phyloP scores from a whole-genome alignment of 495 filamentous ascomycete species.

The Aspergillus nidulans region DNA sequence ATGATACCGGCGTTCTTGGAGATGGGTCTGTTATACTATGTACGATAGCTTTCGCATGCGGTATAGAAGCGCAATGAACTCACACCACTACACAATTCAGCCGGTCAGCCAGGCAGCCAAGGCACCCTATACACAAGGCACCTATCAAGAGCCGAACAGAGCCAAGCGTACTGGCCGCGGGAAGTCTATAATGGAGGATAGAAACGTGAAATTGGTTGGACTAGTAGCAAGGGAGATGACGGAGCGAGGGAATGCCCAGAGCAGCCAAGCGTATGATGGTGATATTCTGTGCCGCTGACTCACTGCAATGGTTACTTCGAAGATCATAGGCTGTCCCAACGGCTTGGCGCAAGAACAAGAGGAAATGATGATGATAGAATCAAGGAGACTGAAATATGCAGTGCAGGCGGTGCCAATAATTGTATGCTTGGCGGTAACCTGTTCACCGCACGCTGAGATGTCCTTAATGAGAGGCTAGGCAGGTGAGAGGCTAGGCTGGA shows the following conservation, averaged over 20 bases:
- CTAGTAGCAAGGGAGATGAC: background rate
- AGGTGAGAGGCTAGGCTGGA: background rate
- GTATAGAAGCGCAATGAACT: conserved; percentile 19
- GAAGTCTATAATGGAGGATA: too few species aligned
- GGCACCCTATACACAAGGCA: background rate
- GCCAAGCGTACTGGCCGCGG: background rate
- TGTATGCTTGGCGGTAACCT: conserved; percentile 1
- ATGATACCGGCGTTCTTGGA: conserved; percentile 22
- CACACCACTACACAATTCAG: conserved; percentile 13
- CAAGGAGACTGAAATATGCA: background rate
- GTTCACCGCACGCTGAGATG: background rate
- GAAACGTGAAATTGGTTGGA: too few species aligned
- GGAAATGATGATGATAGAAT: too few species aligned
- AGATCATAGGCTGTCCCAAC: background rate
- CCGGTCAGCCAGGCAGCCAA: background rate
- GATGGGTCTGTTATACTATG: conserved; percentile 19
- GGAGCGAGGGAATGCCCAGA: background rate
- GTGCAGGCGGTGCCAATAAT: background rate
- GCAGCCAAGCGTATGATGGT: background rate
- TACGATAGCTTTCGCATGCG: conserved; percentile 26
- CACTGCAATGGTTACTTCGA: background rate
- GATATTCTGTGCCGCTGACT: background rate
- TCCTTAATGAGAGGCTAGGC: background rate
- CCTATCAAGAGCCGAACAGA: too few species aligned
- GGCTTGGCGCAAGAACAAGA: conserved; percentile 1